Evolutionary conservation across 805 yeast genomes (phyloP), one percentile per base, ranked within the genome.

Genomic region (Barnettozyma populi): DNA sequence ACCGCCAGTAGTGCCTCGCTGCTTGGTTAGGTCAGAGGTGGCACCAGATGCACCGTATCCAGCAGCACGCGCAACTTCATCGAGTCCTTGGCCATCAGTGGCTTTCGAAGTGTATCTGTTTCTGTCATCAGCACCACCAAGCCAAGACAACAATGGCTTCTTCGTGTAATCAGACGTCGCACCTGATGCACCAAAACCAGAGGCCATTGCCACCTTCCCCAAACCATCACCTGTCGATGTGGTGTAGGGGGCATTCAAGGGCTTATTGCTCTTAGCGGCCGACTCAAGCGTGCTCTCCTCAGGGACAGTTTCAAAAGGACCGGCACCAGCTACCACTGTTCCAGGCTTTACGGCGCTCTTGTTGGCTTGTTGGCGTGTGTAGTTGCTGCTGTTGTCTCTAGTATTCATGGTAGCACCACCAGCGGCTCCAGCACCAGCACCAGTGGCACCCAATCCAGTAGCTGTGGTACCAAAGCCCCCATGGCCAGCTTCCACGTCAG

Each of bases 401-500:
- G 13, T 4, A 20, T 16, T 7, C 18, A 27, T 35, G 9, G 11
- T 19, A 4, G 32, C 50, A 38, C 48, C 52, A 25, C 24, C 48
- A 9, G 44, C 50, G 31, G 50, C 50, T 4, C 45, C 41, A 19
- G 43, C 39, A 14, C 51, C 36, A 37, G 32, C 43, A 36, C 47
- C 38, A 43, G 43, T 36, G 21, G 36, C 32, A 19, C 47, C 40
- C 14, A 24, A 7, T 18, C 47, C 53, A 31, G n/a, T 36, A 29
- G 31, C 20, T n/a, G 24, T 44, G 18, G 31, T 9, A n/a, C 19
- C 27, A 29, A 13, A 16, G 18, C 47, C 53, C 27, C 46, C 52
- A 29, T 46, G 51, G 3, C 50, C 54, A 32, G 40, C 50, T 25
- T 49, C 55, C n/a, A 52, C 56, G 7, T 37, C 40, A 37, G 29